phyloP scores from a whole-genome alignment of 164 flowering plant genomes.

The Brasenia schreberi region DNA sequence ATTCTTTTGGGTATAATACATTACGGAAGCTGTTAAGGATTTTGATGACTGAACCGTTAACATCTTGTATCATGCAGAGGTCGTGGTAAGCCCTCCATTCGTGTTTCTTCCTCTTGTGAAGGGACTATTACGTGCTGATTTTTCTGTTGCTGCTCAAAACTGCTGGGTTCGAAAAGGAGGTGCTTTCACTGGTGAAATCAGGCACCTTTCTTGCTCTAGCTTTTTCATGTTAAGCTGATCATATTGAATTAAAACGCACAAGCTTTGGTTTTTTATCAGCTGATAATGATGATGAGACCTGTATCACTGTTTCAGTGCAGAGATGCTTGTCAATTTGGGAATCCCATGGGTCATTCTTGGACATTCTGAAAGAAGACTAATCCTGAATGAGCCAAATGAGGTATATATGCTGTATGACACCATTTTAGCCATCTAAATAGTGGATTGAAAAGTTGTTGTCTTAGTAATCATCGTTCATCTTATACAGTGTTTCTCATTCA shows the following conservation, averaged over 20 bases:
- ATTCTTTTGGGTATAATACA: too few species aligned
- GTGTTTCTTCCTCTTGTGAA: conserved; percentile 55
- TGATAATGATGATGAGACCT: neutral
- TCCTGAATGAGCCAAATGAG: conserved; percentile 57
- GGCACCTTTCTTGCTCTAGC: conserved; percentile 20
- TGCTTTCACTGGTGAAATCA: conserved; percentile 79
- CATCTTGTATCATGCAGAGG: conserved; percentile 38
- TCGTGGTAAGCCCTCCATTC: conserved; percentile 77
- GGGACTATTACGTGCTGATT: conserved; percentile 40
- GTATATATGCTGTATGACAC: conserved; percentile 15
- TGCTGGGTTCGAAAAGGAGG: conserved; percentile 89
- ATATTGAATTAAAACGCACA: too few species aligned
- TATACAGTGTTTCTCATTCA: too few species aligned
- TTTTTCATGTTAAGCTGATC: neutral
- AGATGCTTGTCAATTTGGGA: conserved; percentile 70
- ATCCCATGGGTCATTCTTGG: conserved; percentile 85
- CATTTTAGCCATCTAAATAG: neutral
- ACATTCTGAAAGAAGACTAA: conserved; percentile 66
- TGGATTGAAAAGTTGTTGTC: too few species aligned
- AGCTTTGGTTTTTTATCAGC: neutral
- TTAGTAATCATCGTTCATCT: too few species aligned
- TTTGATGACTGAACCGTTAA: neutral
- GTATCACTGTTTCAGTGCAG: conserved; percentile 37
- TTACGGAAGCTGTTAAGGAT: too few species aligned
- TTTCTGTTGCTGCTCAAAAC: conserved; percentile 77